Evolutionary conservation across 352 stramenopile genomes (phyloP), one percentile per base, ranked within the genome.

Genomic region (Elongisporangium anandrum): DNA sequence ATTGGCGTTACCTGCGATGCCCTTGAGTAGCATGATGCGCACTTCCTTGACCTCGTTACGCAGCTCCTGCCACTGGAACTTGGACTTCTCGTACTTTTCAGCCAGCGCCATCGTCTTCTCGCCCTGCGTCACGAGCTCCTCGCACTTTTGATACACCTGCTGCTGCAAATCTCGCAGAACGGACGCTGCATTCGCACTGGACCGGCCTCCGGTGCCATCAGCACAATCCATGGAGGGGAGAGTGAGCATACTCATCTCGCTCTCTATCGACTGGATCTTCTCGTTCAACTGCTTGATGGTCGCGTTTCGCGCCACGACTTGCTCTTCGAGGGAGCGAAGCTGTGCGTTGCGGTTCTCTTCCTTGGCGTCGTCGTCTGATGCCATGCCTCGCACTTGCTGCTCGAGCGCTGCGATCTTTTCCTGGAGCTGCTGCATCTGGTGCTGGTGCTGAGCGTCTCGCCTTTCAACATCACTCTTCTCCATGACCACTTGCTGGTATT

Each of bases 101-200:
- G 69, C 73, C 15, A 88, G 59, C 21, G 65, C 62, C 16, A 94
- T 41, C 39, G 87, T 75, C 53, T 87, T 90, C 61, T 94, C 85
- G 7, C 75, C 79, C 64, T 92, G 82, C 20, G 76, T 62, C 10
- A 94, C 81, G 20, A 92, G 77, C 64, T 90, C 81, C 53, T 88
- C 69, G 0, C 75, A 89, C 52, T 91, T 94, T 13, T 70, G 34
- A 60, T 87, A 91, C 21, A 94, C 63, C 47, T 90, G 76, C 21
- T 92, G 68, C 52, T 92, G 81, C 51, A 91, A 63, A 21, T 82
- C 80, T 9, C 73, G 68, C 22, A 88, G 47, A 12, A 67, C 63
- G 0, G 56, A 49, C 2, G 65, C 66, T 2, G 29, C 29, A 13
- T 41, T 41, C 5, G 29, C 29, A 41, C 29, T 41, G 29, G 29